These are phyloP conservation scores for Rhodomyrtus tomentosa DNA, from an alignment of 345 rosid species.

Conservation along the genomic window DNA sequence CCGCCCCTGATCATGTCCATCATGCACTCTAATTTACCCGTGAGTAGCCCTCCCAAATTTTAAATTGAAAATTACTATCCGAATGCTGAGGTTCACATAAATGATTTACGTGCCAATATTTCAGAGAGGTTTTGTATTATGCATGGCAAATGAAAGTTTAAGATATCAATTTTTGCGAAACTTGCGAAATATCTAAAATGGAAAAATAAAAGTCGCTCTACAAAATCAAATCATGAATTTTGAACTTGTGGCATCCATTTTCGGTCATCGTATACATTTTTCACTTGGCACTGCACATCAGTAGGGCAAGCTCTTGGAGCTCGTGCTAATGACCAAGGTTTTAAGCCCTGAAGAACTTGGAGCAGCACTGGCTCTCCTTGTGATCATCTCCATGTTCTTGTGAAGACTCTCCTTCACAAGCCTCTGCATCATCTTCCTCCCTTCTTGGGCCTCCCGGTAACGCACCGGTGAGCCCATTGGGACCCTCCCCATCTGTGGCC, in stretches of 20 bases:
- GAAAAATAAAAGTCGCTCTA: background rate
- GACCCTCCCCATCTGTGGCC: constrained; percentile 59
- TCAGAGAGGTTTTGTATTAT: background rate
- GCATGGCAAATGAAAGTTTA: background rate
- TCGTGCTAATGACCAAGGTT: constrained; percentile 62
- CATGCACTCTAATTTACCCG: fast-evolving
- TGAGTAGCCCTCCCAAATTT: background rate
- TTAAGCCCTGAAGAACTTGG: constrained; percentile 23
- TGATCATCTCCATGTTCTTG: constrained; percentile 87
- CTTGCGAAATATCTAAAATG: background rate
- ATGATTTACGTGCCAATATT: background rate
- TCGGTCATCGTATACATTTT: background rate
- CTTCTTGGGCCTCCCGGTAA: constrained; percentile 37
- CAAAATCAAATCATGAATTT: background rate
- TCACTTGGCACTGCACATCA: constrained; percentile 5
- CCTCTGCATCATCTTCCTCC: constrained; percentile 65
- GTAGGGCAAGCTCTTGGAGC: constrained; percentile 88
- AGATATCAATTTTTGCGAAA: background rate
- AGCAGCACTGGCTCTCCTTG: constrained; percentile 43
- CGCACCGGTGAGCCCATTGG: constrained; percentile 48
- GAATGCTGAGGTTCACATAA: background rate
- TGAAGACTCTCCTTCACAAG: constrained; percentile 78
- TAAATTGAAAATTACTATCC: background rate
- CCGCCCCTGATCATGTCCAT: background rate
- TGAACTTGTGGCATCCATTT: background rate